Conservation (phyloP, 768 basidiomycete species). For the Mycena galopus region DNA sequence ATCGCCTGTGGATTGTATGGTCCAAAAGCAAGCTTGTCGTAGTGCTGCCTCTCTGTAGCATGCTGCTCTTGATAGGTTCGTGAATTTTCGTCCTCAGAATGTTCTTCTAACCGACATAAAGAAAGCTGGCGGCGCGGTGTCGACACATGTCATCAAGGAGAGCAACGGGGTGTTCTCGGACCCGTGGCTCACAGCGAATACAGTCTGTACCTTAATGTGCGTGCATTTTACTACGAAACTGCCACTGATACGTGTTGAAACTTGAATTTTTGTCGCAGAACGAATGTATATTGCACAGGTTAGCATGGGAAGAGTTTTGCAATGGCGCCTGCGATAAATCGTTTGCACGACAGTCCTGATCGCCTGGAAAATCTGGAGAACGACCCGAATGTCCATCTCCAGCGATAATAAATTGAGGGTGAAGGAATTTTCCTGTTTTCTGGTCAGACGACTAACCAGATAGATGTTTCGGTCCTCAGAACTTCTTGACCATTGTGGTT, state of each 20-base stretch:
- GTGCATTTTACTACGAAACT: neutral
- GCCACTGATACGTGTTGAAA: neutral
- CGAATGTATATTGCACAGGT: slow-evolving; percentile 13
- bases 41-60: neutral
- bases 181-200: neutral
- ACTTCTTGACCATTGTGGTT: neutral
- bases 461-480: neutral
- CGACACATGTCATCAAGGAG: neutral
- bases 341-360: neutral
- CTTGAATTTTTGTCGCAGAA: neutral
- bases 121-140: neutral
- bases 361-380: slow-evolving; percentile 5
- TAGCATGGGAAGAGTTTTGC: neutral
- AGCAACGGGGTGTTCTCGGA: neutral
- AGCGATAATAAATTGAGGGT: neutral
- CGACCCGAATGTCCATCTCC: neutral
- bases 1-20: slow-evolving; percentile 18
- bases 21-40: neutral
- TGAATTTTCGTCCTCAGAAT: neutral
- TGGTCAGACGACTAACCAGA: neutral
- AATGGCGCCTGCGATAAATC: neutral
- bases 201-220: neutral
- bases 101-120: neutral
- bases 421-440: neutral
- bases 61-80: neutral